These are phyloP conservation scores for Peronospora belbahrii DNA, from an alignment of 352 stramenopile genomes.

Conservation along the genomic window DNA sequence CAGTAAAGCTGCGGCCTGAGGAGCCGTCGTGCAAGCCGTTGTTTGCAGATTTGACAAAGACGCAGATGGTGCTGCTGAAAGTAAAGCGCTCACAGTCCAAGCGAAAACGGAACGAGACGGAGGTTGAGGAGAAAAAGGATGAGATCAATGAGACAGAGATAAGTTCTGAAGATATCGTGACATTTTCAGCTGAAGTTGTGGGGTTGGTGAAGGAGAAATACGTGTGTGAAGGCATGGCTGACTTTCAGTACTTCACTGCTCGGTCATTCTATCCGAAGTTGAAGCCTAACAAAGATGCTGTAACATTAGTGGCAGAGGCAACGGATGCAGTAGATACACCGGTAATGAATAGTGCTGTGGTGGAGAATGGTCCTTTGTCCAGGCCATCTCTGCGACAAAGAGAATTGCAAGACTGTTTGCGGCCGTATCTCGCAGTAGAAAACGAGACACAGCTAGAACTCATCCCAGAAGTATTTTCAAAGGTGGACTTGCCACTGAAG, in stretches of 20 bases:
- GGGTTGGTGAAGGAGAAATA: slow-evolving; percentile 71
- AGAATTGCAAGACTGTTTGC: slow-evolving; percentile 45
- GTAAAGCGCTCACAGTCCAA: slow-evolving; percentile 35
- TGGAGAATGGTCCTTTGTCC: slow-evolving; percentile 35
- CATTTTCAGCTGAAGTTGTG: slow-evolving; percentile 39
- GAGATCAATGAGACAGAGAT: slow-evolving; percentile 4
- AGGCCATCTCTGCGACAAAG: slow-evolving; percentile 32
- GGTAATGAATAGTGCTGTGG: slow-evolving; percentile 22
- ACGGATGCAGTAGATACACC: slow-evolving; percentile 17
- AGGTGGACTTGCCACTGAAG: slow-evolving; percentile 73
- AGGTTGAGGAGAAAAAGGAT: slow-evolving; percentile 8
- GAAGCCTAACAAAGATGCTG: slow-evolving; percentile 20
- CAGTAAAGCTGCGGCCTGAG: slow-evolving; percentile 60
- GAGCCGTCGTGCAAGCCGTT: slow-evolving; percentile 80
- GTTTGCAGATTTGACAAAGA: slow-evolving; percentile 76
- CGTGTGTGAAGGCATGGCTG: slow-evolving; percentile 79
- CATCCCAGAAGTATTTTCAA: slow-evolving; percentile 78
- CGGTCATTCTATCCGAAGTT: slow-evolving; percentile 43
- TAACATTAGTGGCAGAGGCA: slow-evolving; percentile 18
- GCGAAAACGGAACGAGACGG: slow-evolving; percentile 13
- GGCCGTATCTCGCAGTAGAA: slow-evolving; percentile 45
- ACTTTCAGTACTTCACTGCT: slow-evolving; percentile 80
- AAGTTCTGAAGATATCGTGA: slow-evolving; percentile 8
- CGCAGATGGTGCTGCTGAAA: slow-evolving; percentile 61
- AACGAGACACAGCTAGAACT: slow-evolving; percentile 56